phyloP scores from a whole-genome alignment of 306 rosid genomes.

The Medicago lupulina region DNA sequence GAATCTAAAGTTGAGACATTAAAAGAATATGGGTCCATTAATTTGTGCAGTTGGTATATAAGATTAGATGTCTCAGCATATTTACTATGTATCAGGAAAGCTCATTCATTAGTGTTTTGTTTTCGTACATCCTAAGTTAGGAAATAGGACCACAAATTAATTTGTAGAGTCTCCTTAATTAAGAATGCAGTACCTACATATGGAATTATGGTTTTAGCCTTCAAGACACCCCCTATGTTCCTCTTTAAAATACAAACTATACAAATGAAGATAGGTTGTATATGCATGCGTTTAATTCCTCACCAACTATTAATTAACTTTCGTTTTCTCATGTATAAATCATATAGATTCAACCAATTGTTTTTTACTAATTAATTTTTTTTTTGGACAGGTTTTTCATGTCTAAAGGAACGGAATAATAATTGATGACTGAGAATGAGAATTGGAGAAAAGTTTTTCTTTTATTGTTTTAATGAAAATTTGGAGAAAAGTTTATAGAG shows the following conservation, averaged over 20 bases:
- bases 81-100: constrained; percentile 23
- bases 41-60: background rate
- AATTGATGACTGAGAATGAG: no score
- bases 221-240: constrained; percentile 39
- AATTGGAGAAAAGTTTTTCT: no score
- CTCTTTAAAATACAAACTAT: background rate
- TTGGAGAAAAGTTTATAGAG: no score
- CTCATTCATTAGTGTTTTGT: constrained; percentile 29
- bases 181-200: constrained; percentile 41
- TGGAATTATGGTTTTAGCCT: constrained; percentile 17
- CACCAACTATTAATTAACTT: constrained; percentile 32
- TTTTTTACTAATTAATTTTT: background rate
- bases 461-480: no score
- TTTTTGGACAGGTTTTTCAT: background rate
- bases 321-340: constrained; percentile 33
- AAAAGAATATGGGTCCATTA: constrained; percentile 3
- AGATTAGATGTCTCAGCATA: constrained; percentile 8
- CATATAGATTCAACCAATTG: background rate
- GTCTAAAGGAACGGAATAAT: background rate
- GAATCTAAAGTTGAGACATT: background rate
- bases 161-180: background rate
- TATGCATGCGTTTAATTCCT: constrained; percentile 2
- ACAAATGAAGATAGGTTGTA: constrained; percentile 7
- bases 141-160: constrained; percentile 50
- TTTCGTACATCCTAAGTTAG: constrained; percentile 42